Evolutionary conservation across 1,284 basidiomycete species (phyloP), one percentile per base, ranked within the genome.

Genomic region (Filobasidium uniguttulatum): DNA sequence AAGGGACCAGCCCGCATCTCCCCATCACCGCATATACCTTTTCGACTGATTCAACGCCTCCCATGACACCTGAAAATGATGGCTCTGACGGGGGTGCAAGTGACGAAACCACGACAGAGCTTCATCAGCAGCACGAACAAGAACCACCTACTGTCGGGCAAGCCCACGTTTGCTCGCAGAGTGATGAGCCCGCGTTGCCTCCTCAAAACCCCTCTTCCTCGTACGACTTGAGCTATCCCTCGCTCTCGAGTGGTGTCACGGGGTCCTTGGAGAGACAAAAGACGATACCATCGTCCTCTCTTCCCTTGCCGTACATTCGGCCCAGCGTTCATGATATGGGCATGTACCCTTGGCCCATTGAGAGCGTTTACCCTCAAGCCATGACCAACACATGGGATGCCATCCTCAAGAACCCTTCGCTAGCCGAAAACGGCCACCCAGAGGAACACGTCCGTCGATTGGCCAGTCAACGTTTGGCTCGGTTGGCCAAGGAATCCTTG

Each of bases 41-140:
- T 46, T 59, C 58, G 5, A 66, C 63, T 1, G 63, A 62, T 33
- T 64, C 63, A 12, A 44, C 37, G 14, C 62, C 64, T 44, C 65
- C 64, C 3, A 60, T 46, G 12, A 54, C 45, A 4, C 53, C 53
- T 15, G 37, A 47, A 3, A 37, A 35, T 38, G 33, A 34, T 14
- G 31, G 17, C 31, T 33, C 31, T 9, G 31, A 33, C 9, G 31
- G 31, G n/a, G 31, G n/a, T 33, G 31, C 9, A n/a, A 33, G 31
- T n/a, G 31, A 33, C 9, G 31, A 33, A 33, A 33, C 31, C n/a
- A n/a, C n/a, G n/a, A n/a, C n/a, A n/a, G n/a, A n/a, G n/a, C n/a
- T n/a, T n/a, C n/a, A n/a, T n/a, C n/a, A n/a, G n/a, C n/a, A n/a
- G n/a, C n/a, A n/a, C n/a, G n/a, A n/a, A n/a, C n/a, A n/a, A n/a